phyloP scores from a whole-genome alignment of 2,329 filamentous ascomycete genomes.

The Colletotrichum sp. region DNA sequence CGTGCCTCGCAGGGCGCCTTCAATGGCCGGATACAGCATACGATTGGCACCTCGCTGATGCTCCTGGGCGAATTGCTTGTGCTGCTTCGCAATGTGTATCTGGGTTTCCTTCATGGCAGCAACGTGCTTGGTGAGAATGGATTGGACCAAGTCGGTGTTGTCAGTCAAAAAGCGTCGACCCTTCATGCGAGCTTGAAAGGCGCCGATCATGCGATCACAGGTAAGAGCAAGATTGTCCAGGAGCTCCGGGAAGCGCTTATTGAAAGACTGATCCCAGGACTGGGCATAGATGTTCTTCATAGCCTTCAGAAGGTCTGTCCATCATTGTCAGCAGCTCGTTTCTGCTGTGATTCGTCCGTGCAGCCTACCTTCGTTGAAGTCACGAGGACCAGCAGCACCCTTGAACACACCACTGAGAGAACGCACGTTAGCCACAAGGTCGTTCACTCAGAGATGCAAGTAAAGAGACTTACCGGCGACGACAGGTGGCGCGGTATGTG shows the following conservation, averaged over 20 bases:
- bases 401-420: background rate
- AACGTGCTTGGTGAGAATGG: background rate
- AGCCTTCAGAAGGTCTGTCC: slow-evolving; percentile 27
- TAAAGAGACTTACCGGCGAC: slow-evolving; percentile 45
- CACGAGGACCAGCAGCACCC: background rate
- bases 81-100: background rate
- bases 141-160: background rate
- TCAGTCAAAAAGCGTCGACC: background rate
- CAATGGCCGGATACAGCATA: background rate
- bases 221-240: background rate
- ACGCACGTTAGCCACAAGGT: background rate
- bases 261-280: slow-evolving; percentile 31
- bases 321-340: background rate
- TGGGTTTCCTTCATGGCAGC: background rate
- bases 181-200: background rate
- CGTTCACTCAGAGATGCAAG: background rate
- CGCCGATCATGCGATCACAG: background rate
- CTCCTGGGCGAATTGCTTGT: background rate
- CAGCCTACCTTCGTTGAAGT: slow-evolving; percentile 12
- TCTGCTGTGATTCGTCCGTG: background rate
- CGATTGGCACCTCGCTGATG: slow-evolving; percentile 26
- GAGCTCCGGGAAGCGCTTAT: slow-evolving; percentile 21
- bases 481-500: slow-evolving; percentile 41
- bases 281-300: slow-evolving; percentile 20
- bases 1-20: background rate